phyloP scores from a whole-genome alignment of 2,329 filamentous ascomycete species.

The Thermothelomyces thermophilus region DNA sequence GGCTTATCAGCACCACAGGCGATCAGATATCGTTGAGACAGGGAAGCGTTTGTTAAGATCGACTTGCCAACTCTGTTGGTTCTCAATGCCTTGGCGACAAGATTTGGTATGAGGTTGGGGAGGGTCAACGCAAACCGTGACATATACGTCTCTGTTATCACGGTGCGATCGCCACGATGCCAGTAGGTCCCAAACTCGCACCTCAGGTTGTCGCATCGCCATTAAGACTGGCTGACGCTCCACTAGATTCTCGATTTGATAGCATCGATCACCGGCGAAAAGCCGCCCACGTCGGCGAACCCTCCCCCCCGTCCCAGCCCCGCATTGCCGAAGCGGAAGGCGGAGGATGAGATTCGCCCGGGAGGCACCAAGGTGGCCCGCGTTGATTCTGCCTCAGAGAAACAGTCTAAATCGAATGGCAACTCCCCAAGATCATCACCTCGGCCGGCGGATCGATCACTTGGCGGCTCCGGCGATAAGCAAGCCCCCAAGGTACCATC shows the following conservation, averaged over 20 bases:
- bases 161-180: conserved; percentile 29
- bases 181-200: conserved; percentile 28
- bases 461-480: conserved; percentile 12
- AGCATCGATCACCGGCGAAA: conserved; percentile 54
- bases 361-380: conserved; percentile 39
- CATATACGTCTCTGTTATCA: conserved; percentile 4
- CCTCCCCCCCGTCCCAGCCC: conserved; percentile 26
- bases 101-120: conserved; percentile 23
- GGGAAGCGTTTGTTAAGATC: conserved; percentile 5
- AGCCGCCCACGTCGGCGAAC: conserved; percentile 35
- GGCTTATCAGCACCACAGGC: neutral
- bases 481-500: conserved; percentile 20
- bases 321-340: conserved; percentile 49
- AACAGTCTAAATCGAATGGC: conserved; percentile 19
- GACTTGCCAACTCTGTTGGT: neutral
- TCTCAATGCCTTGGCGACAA: conserved; percentile 23
- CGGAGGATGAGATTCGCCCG: conserved; percentile 43
- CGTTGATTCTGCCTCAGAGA: conserved; percentile 24
- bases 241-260: conserved; percentile 50
- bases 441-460: conserved; percentile 20
- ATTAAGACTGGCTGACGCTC: conserved; percentile 20
- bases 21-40: neutral
- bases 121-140: conserved; percentile 16
- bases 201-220: neutral
- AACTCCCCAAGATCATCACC: conserved; percentile 26